Percentiles rank a stretch among this genome's conserved stretches.
These are phyloP conservation scores for Ophiostoma sp. DNA, from an alignment of 2,329 filamentous ascomycete species.

Conservation along the genomic window DNA sequence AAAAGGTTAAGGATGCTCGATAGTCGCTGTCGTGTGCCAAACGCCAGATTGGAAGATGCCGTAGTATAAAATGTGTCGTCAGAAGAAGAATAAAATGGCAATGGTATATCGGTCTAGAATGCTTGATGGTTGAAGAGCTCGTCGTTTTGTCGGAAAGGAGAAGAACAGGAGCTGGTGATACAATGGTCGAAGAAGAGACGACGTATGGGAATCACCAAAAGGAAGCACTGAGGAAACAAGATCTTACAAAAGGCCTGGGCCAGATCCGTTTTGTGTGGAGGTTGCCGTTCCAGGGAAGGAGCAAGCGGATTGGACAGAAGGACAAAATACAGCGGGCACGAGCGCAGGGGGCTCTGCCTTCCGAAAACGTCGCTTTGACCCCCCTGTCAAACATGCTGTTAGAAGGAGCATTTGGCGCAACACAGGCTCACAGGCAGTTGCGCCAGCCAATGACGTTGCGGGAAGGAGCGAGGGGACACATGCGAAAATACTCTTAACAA, in stretches of 20 bases:
- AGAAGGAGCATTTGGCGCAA: not conserved
- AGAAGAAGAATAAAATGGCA: not conserved
- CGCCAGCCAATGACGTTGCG: not conserved
- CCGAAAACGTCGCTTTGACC: constrained; percentile 9
- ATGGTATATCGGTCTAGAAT: no score
- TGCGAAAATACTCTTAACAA: no score
- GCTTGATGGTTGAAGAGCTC: not conserved
- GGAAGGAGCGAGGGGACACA: not conserved
- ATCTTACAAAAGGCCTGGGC: not conserved
- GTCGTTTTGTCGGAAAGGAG: not conserved
- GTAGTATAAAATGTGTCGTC: not conserved
- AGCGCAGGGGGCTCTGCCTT: not conserved
- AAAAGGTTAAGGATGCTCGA: not conserved
- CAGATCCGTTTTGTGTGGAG: not conserved
- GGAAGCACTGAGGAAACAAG: not conserved
- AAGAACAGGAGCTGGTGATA: not conserved
- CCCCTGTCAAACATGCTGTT: not conserved
- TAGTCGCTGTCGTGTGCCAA: constrained; percentile 9
- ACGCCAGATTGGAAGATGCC: not conserved
- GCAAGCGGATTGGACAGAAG: not conserved
- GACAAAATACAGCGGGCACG: not conserved
- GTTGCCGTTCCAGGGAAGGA: not conserved
- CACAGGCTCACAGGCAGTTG: not conserved
- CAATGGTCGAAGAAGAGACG: not conserved
- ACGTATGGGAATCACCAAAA: not conserved